Conservation (phyloP, 805 yeast species). For the Komagataella pastoris region DNA sequence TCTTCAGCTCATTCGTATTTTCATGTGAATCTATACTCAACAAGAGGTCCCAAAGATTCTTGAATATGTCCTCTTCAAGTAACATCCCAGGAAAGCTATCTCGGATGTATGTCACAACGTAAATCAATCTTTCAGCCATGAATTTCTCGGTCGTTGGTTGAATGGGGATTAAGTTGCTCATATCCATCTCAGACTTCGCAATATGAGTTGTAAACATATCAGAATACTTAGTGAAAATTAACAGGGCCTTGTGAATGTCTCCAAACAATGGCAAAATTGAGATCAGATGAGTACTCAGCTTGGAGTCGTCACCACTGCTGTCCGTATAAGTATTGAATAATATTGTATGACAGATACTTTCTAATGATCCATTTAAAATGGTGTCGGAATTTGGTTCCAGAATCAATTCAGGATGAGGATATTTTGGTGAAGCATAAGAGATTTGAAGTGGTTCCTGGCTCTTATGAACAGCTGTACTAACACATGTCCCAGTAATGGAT, state of each 20-base stretch:
- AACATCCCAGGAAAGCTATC: conserved; percentile 57
- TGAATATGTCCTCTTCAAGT: conserved; percentile 47
- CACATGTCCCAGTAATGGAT: not conserved
- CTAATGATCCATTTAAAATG: conserved; percentile 42
- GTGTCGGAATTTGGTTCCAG: conserved; percentile 32
- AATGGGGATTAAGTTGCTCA: conserved; percentile 5
- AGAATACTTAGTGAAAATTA: conserved; percentile 21
- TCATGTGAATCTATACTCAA: conserved; percentile 34
- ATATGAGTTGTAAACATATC: conserved; percentile 11
- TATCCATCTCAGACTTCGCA: not conserved
- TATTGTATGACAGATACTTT: conserved; percentile 66
- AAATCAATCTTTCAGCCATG: conserved; percentile 36
- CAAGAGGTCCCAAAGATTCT: conserved; percentile 40
- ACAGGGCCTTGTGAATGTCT: conserved; percentile 28
- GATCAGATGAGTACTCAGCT: conserved; percentile 26
- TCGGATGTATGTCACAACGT: conserved; percentile 41
- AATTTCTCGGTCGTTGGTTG: conserved; percentile 20
- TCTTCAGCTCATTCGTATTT: conserved; percentile 38
- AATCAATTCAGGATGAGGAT: conserved; percentile 51
- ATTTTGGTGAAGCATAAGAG: conserved; percentile 24
- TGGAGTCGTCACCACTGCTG: conserved; percentile 12
- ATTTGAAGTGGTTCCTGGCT: conserved; percentile 2
- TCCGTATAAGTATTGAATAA: conserved; percentile 35
- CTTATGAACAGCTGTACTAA: not conserved
- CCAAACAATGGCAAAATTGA: conserved; percentile 43